phyloP scores from a whole-genome alignment of 345 rosid genomes.

The Salix suchowensis region DNA sequence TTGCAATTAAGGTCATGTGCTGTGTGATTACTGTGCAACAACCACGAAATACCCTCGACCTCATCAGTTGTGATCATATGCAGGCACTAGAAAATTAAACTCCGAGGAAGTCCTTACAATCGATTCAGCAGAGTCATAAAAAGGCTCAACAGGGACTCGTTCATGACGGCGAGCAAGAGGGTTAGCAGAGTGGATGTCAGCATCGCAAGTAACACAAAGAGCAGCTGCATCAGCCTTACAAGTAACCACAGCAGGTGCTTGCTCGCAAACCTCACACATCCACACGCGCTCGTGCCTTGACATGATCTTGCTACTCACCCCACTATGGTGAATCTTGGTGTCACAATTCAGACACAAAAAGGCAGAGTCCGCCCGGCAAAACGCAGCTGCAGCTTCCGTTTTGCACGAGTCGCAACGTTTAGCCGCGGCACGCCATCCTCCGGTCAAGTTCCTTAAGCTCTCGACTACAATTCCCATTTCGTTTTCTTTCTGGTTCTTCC shows the following conservation, averaged over 20 bases:
- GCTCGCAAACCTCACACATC: constrained; percentile 46
- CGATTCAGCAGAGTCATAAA: constrained; percentile 23
- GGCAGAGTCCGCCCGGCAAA: constrained; percentile 34
- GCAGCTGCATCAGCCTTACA: constrained; percentile 47
- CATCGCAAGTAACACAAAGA: constrained; percentile 38
- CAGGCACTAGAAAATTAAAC: constrained; percentile 8
- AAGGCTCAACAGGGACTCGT: constrained; percentile 37
- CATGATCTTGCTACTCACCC: constrained; percentile 9
- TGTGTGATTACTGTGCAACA: constrained; percentile 10
- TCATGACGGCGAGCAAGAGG: constrained; percentile 42
- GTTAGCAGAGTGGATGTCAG: constrained; percentile 45
- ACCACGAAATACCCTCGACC: constrained; percentile 19
- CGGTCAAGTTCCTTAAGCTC: constrained; percentile 6
- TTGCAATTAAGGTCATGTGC: not conserved
- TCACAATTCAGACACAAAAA: constrained; percentile 38
- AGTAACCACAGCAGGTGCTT: constrained; percentile 40
- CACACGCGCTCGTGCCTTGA: constrained; percentile 32
- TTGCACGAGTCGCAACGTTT: constrained; percentile 41
- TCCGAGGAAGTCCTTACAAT: constrained; percentile 13
- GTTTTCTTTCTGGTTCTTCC: not conserved
- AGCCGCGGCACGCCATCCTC: constrained; percentile 17
- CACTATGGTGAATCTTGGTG: constrained; percentile 21
- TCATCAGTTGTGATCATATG: constrained; percentile 5
- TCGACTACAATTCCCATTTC: constrained; percentile 20
- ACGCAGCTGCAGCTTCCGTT: constrained; percentile 26